Evolutionary conservation across 1,139 yeast species (phyloP), one percentile per base, ranked within the genome.

Genomic region (Pichia sp.): DNA sequence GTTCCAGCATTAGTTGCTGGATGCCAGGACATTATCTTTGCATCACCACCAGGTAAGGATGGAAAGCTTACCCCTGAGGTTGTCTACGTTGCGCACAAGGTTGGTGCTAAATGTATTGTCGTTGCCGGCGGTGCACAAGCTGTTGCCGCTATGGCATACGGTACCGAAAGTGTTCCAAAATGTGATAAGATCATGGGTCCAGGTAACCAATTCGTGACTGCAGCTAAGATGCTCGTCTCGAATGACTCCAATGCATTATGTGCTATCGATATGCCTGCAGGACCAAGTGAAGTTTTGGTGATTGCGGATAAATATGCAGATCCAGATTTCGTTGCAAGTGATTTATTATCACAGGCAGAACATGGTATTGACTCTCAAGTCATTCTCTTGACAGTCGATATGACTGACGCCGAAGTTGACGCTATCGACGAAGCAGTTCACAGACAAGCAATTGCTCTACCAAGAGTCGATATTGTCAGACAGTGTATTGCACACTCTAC

Each of bases 61-160:
- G 98, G 99, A 27, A 82, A 76, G 40, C 71, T 91, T 48, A 86
- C 96, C 5, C 98, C 98, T 11, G 99, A 91, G 59, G 96, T 93
- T 39, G 96, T 88, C 4, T 91, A 91, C 52, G 96, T 93, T 37
- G 98, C 99, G 16, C 88, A 86, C 62, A 87, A 86, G 60, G 78
- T 91, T 42, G 96, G 96, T 37, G 97, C 97, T 30, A 71, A 77
- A 47, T 74, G 80, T 50, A 87, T 91, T 53, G 84, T 91, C 5
- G 69, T 93, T 56, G 98, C 98, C 1, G 99, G 98, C 50, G 99
- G 99, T 53, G 98, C 98, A 4, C 99, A 91, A 66, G 99, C 98
- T 3, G 85, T 91, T 38, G 94, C 97, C 29, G 94, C 99, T 3
- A 74, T 91, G 94, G 98, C 98, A 1, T 91, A 91, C 58, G 98